phyloP scores from a whole-genome alignment of 2,329 filamentous ascomycete genomes.

The Lojkania enalia region DNA sequence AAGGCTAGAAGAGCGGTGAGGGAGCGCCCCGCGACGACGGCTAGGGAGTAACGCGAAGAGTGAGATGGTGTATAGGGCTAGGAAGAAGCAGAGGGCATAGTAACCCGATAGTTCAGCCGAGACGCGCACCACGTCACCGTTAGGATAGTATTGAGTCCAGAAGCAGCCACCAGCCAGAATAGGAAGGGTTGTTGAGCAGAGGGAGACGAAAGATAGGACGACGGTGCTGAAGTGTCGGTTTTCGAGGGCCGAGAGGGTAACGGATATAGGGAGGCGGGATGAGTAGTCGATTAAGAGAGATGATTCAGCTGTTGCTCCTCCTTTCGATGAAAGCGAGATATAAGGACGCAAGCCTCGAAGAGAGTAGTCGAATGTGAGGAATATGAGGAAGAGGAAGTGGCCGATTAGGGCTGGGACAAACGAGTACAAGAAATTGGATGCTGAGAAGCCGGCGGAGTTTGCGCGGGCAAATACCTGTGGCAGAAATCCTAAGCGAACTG shows the following conservation, averaged over 20 bases:
- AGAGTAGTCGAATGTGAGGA: constrained; percentile 68
- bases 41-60: constrained; percentile 62
- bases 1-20: constrained; percentile 72
- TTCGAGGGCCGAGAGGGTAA: constrained; percentile 59
- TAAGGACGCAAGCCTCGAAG: constrained; percentile 71
- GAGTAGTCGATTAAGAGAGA: constrained; percentile 73
- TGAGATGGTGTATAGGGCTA: constrained; percentile 69
- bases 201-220: constrained; percentile 61
- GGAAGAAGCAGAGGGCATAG: constrained; percentile 71
- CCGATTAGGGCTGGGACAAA: constrained; percentile 73
- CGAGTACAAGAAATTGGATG: constrained; percentile 85
- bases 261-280: constrained; percentile 65
- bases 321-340: constrained; percentile 61
- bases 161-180: constrained; percentile 71
- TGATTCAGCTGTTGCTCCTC: constrained; percentile 64
- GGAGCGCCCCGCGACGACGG: constrained; percentile 66
- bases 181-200: constrained; percentile 65
- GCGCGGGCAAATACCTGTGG: constrained; percentile 68
- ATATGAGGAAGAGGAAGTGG: constrained; percentile 66
- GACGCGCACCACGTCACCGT: constrained; percentile 49
- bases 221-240: constrained; percentile 70
- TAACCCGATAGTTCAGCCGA: constrained; percentile 74
- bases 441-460: constrained; percentile 68
- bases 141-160: constrained; percentile 67
- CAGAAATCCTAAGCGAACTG: constrained; percentile 70